A percentile compares a stretch with the other conserved stretches of the same genome.
Evolutionary conservation across 2,329 filamentous ascomycete species (phyloP).

Genomic region (Calonectria honghensis): DNA sequence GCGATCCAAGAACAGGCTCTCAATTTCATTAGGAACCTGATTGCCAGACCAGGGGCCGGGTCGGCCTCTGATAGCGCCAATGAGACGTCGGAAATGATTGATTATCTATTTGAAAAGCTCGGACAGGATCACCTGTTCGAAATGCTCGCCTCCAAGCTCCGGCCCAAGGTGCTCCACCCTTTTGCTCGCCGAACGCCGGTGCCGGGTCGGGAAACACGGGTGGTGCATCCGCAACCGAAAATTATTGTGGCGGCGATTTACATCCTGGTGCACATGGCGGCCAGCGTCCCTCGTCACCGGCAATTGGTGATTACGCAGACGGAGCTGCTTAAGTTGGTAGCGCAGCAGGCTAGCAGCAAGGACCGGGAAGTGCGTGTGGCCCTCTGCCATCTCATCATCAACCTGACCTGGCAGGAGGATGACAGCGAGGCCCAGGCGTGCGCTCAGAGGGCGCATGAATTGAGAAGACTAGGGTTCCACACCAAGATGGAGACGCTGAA

Average conservation of each 20-base stretch:
- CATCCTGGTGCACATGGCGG: slow-evolving; percentile 91
- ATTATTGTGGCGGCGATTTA: slow-evolving; percentile 87
- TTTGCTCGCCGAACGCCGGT: slow-evolving; percentile 66
- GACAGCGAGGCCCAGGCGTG: slow-evolving; percentile 79
- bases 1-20: slow-evolving; percentile 94
- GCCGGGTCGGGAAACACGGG: slow-evolving; percentile 64
- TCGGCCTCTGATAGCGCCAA: slow-evolving; percentile 68
- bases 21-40: slow-evolving; percentile 91
- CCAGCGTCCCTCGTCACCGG: slow-evolving; percentile 85
- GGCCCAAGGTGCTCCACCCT: slow-evolving; percentile 74
- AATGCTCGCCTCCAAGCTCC: slow-evolving; percentile 86
- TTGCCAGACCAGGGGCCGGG: slow-evolving; percentile 76
- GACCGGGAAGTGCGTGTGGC: slow-evolving; percentile 84
- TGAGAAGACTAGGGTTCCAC: slow-evolving; percentile 83
- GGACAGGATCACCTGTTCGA: slow-evolving; percentile 87
- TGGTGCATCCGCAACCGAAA: slow-evolving; percentile 77
- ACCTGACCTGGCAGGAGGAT: slow-evolving; percentile 90
- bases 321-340: slow-evolving; percentile 82
- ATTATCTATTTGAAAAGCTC: slow-evolving; percentile 85
- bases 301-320: slow-evolving; percentile 86
- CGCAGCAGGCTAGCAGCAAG: slow-evolving; percentile 83
- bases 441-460: slow-evolving; percentile 78
- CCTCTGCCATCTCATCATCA: slow-evolving; percentile 89
- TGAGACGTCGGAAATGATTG: slow-evolving; percentile 84
- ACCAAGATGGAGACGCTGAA: slow-evolving; percentile 77